A percentile compares a stretch with the other conserved stretches of the same genome.
phyloP scores from a whole-genome alignment of 306 rosid genomes.

The Ormosia semicastrata region DNA sequence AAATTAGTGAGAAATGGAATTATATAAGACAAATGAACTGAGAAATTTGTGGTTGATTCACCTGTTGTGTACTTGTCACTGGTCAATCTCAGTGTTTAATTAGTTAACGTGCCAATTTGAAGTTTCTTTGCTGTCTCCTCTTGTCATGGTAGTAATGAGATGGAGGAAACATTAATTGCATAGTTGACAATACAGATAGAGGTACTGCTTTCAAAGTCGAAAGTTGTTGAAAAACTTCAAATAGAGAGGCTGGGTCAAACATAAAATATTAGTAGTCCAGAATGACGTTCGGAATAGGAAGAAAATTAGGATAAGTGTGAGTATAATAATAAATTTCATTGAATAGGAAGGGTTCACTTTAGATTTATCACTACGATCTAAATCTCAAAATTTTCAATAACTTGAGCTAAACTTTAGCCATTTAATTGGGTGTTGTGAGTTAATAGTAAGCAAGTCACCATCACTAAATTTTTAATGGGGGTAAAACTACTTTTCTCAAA shows the following conservation, averaged over 20 bases:
- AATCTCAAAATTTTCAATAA: not conserved
- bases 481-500: no score
- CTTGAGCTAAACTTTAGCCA: not conserved
- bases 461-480: not conserved
- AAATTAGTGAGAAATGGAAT: not conserved
- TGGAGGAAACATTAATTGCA: not conserved
- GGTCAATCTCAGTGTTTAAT: not conserved
- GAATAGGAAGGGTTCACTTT: not conserved
- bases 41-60: not conserved
- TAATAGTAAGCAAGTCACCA: not conserved
- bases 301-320: not conserved
- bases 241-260: not conserved
- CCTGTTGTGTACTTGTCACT: not conserved
- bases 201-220: not conserved
- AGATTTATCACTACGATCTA: not conserved
- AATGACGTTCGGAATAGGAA: not conserved
- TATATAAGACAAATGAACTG: not conserved
- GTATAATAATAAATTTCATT: not conserved
- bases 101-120: not conserved
- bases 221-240: slow-evolving; percentile 5
- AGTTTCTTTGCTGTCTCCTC: not conserved
- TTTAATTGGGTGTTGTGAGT: not conserved
- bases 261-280: slow-evolving; percentile 5
- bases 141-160: not conserved
- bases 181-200: not conserved